Percentiles rank a stretch among this genome's conserved stretches.
These are phyloP conservation scores for Russula emetica DNA, from an alignment of 768 basidiomycete species.

Conservation along the genomic window DNA sequence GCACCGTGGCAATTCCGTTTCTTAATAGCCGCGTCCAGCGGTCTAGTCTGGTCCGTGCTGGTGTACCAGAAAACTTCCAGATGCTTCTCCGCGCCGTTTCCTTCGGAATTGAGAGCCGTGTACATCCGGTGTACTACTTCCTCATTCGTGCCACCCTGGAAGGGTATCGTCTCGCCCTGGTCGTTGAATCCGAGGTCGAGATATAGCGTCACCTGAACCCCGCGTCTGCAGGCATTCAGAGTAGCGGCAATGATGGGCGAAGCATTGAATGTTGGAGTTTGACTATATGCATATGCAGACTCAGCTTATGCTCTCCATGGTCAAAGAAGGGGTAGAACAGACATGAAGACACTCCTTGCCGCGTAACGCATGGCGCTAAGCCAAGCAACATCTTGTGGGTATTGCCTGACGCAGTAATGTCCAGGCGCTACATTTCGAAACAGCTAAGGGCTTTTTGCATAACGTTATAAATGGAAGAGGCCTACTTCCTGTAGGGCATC, in stretches of 20 bases:
- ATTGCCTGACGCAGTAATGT: constrained; percentile 43
- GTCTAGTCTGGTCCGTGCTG: constrained; percentile 59
- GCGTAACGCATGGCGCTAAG: constrained; percentile 60
- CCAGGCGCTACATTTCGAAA: constrained; percentile 37
- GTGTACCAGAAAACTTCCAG: constrained; percentile 57
- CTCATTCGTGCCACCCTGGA: constrained; percentile 69
- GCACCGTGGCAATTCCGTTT: constrained; percentile 65
- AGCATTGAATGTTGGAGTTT: constrained; percentile 71
- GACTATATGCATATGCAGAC: constrained; percentile 34
- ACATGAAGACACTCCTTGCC: constrained; percentile 60
- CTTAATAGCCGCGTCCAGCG: constrained; percentile 60
- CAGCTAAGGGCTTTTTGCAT: neutral
- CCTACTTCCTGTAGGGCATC: constrained; percentile 53
- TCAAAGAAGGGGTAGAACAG: constrained; percentile 25
- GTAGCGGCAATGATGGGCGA: constrained; percentile 54
- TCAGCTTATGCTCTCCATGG: neutral
- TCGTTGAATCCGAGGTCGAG: constrained; percentile 57
- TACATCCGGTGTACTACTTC: constrained; percentile 60
- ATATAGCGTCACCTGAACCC: constrained; percentile 56
- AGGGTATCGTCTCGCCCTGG: constrained; percentile 50
- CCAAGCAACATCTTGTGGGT: constrained; percentile 66
- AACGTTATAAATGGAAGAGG: constrained; percentile 6
- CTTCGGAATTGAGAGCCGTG: constrained; percentile 43
- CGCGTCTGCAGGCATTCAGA: constrained; percentile 56
- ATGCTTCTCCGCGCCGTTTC: constrained; percentile 42